Percentiles rank a stretch among this genome's conserved stretches.
phyloP scores from a whole-genome alignment of 78 protist genomes.

The Emiliania huxleyi region DNA sequence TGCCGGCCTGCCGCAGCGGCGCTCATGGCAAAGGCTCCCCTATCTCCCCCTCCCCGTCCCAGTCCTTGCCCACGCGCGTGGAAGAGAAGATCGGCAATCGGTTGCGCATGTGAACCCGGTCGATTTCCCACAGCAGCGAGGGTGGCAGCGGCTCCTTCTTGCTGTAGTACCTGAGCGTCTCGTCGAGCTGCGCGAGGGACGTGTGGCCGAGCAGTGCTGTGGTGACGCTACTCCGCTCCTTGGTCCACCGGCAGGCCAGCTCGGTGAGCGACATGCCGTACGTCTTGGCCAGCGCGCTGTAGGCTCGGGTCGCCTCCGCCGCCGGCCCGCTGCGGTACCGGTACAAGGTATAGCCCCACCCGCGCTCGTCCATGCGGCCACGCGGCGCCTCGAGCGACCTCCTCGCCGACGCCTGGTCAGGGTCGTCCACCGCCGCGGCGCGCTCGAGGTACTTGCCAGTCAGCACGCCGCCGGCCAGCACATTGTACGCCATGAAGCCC shows the following conservation, averaged over 20 bases:
- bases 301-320: neutral
- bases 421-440: constrained; percentile 24
- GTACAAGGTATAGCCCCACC: constrained; percentile 41
- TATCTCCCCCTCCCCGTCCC: too few species aligned
- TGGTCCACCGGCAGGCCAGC: constrained; percentile 22
- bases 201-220: neutral
- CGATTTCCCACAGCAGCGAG: constrained; percentile 34
- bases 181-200: neutral
- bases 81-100: constrained; percentile 23
- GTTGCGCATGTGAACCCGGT: constrained; percentile 33
- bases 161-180: neutral
- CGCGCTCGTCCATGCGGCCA: constrained; percentile 19
- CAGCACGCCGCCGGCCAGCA: constrained; percentile 40
- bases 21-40: too few species aligned
- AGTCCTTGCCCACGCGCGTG: constrained; percentile 23
- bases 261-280: constrained; percentile 17
- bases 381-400: neutral
- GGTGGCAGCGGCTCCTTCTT: neutral
- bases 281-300: neutral
- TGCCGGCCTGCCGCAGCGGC: too few species aligned
- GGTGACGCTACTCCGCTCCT: neutral
- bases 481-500: constrained; percentile 37
- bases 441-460: constrained; percentile 33
- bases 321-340: constrained; percentile 43
- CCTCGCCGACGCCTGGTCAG: neutral